Base-by-base conservation (phyloP, 1,284 basidiomycete species). In the Tilletiaria anomala region DNA sequence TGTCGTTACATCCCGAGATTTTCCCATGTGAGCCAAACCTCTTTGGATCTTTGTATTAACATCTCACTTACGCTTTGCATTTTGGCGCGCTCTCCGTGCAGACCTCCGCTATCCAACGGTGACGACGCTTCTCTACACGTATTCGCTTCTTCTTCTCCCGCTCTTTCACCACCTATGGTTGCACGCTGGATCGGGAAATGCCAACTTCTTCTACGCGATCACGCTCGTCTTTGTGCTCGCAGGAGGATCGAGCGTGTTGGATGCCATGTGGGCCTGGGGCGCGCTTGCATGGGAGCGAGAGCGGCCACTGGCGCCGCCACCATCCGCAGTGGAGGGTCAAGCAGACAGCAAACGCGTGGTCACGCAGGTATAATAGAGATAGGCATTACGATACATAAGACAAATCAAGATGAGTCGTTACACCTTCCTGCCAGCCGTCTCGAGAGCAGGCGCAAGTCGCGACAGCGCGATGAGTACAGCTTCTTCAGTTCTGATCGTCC, bases 131-230 rank as follows among this genome's bases (percentile, higher is more conserved):
- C 74, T 89, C 2, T 83, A 89, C 52, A 71, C 85, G 1, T 88
- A 96, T 61, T 78, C 89, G 0, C 73, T 79, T 1, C 74, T 88
- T 17, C 78, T 97, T 8, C 75, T 96, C 43, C 89, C 88, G 0
- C 73, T 93, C 14, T 89, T 97, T 68, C 79, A 93, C 59, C 77
- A 86, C 47, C 72, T 96, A 3, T 97, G 93, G 91, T 75, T 96
- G 4, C 73, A 74, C 6, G 82, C 87, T 38, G 89, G 88, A 0
- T 85, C 87, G 4, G 91, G 88, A 1, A 97, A 97, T 61, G 88
- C 91, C 34, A 97, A 97, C 67, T 99, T 97, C 70, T 96, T 86
- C 71, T 97, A 94, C 61, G 91, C 91, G 0, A 80, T 82, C 4
- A 94, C 86, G 2, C 73, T 96, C 52, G 89, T 97, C 4, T 89